Conservation (phyloP, 1,139 yeast species). For the Lodderomyces pseudojiufengensis region DNA sequence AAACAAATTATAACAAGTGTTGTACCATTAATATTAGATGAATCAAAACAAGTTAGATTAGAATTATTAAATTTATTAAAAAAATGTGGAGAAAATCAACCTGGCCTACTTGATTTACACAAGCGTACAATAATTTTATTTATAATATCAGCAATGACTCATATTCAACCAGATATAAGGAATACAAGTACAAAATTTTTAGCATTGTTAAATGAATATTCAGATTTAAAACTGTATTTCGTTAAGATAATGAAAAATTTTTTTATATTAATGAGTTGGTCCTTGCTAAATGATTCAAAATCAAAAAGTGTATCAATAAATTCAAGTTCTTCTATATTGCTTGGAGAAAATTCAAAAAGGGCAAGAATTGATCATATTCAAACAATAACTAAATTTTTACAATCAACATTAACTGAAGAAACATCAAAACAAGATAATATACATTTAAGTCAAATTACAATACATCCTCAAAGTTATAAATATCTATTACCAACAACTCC, state of each 20-base stretch:
- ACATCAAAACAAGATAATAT: slow-evolving; percentile 1
- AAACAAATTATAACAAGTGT: slow-evolving; percentile 56
- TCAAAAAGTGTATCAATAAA: slow-evolving; percentile 45
- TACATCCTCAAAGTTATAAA: slow-evolving; percentile 46
- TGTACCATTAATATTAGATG: slow-evolving; percentile 61
- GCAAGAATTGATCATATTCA: slow-evolving; percentile 43
- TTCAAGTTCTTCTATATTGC: slow-evolving; percentile 31
- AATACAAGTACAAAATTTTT: slow-evolving; percentile 67
- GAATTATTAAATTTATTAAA: slow-evolving; percentile 52
- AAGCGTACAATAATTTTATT: slow-evolving; percentile 64
- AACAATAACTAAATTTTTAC: slow-evolving; percentile 40
- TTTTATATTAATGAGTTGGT: slow-evolving; percentile 63
- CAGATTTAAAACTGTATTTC: slow-evolving; percentile 53
- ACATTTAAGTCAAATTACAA: slow-evolving; percentile 9
- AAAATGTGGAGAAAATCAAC: slow-evolving; percentile 48
- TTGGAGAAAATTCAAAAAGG: slow-evolving; percentile 36
- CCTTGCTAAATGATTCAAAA: slow-evolving; percentile 39
- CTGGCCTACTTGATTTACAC: slow-evolving; percentile 63
- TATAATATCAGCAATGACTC: slow-evolving; percentile 94
- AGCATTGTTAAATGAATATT: slow-evolving; percentile 48
- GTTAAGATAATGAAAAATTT: slow-evolving; percentile 55
- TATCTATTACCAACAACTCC: slow-evolving; percentile 52
- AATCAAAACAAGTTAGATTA: slow-evolving; percentile 59
- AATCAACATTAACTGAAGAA: slow-evolving; percentile 31
- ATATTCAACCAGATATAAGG: slow-evolving; percentile 70